Percentiles rank a stretch among this genome's conserved stretches.
Evolutionary conservation across 192 early-diverging fungal species (phyloP).

Genomic region (Coemansia sp.): DNA sequence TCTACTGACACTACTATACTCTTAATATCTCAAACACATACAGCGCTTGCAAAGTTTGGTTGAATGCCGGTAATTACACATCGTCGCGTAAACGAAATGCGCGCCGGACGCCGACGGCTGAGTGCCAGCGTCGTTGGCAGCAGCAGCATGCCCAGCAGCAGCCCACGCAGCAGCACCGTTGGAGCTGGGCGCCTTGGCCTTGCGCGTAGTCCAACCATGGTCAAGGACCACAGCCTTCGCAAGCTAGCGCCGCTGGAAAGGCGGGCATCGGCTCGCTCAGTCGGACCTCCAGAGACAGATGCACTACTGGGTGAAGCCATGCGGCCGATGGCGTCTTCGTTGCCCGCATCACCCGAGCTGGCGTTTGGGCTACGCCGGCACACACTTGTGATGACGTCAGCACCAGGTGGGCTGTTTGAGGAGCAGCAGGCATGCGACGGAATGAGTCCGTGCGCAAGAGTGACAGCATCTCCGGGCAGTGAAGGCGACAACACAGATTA

Average conservation of each 20-base stretch:
- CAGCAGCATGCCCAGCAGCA: constrained; percentile 3
- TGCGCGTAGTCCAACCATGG: constrained; percentile 8
- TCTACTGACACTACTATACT: not conserved
- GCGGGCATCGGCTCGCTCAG: constrained; percentile 18
- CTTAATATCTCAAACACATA: not conserved
- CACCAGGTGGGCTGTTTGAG: not conserved
- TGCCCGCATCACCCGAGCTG: constrained; percentile 27
- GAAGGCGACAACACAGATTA: not conserved
- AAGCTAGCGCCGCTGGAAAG: constrained; percentile 16
- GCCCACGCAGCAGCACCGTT: not conserved
- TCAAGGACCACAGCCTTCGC: constrained; percentile 26
- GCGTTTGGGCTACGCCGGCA: constrained; percentile 9
- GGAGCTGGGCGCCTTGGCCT: constrained; percentile 11
- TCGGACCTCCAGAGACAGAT: constrained; percentile 3
- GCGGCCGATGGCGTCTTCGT: constrained; percentile 10
- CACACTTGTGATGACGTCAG: constrained; percentile 3
- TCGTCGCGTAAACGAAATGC: constrained; percentile 50
- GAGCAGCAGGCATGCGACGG: not conserved
- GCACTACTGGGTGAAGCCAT: constrained; percentile 4
- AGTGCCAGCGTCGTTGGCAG: constrained; percentile 40
- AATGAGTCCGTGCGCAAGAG: not conserved
- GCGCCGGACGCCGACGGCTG: constrained; percentile 50
- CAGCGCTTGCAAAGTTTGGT: not conserved
- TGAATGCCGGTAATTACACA: constrained; percentile 53
- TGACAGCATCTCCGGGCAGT: not conserved